Percentiles rank a stretch among this genome's conserved stretches.
Evolutionary conservation across 495 filamentous ascomycete genomes (phyloP).

Genomic region (Penicillium ochrochloron): DNA sequence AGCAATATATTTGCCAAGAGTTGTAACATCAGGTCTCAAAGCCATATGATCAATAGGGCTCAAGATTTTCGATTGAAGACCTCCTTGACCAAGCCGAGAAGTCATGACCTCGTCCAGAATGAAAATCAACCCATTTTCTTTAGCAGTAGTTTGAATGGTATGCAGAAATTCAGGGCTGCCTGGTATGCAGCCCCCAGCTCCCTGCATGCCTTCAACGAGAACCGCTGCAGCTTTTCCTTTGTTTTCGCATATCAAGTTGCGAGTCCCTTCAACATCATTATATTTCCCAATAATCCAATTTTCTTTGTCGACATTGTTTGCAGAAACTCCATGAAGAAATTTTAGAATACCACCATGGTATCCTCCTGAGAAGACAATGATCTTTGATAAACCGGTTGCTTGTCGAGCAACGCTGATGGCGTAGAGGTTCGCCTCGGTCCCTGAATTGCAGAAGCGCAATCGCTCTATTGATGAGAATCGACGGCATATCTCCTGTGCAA

Average conservation of each 20-base stretch:
- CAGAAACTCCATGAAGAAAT: constrained; percentile 11
- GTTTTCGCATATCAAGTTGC: constrained; percentile 20
- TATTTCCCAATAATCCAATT: constrained; percentile 54
- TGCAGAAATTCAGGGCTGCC: constrained; percentile 50
- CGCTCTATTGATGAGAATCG: constrained; percentile 38
- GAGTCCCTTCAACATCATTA: constrained; percentile 46
- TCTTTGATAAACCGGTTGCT: constrained; percentile 26
- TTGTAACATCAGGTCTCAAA: constrained; percentile 61
- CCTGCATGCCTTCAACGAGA: constrained; percentile 64
- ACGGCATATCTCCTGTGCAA: constrained; percentile 24
- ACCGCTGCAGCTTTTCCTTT: constrained; percentile 53
- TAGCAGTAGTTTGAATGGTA: constrained; percentile 38
- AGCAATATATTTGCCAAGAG: constrained; percentile 66
- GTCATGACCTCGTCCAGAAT: constrained; percentile 72
- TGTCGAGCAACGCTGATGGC: constrained; percentile 34
- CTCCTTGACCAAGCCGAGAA: constrained; percentile 53
- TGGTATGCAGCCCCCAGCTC: constrained; percentile 55
- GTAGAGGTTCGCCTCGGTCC: constrained; percentile 45
- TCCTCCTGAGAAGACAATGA: constrained; percentile 36
- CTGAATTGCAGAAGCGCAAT: constrained; percentile 45
- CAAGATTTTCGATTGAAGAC: constrained; percentile 38
- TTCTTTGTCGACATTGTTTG: constrained; percentile 28
- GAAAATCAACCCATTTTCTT: constrained; percentile 51
- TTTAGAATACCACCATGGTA: constrained; percentile 36
- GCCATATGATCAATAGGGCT: constrained; percentile 27